Conservation (phyloP, 2,329 filamentous ascomycete species). For the Trichoderma atrobrunneum region DNA sequence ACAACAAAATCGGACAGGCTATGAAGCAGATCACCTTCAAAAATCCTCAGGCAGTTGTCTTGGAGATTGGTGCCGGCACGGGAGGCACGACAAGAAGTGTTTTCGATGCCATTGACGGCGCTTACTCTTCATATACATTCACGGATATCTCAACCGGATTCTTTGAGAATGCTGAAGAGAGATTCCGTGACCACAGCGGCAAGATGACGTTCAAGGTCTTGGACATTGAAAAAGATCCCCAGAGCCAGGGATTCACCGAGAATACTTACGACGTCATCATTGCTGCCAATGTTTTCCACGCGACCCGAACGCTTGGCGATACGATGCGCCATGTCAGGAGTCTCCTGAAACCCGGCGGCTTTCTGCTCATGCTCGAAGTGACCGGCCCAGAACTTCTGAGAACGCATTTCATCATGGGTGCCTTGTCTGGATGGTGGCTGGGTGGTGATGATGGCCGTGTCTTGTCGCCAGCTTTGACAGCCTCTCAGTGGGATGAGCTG, state of each 20-base stretch:
- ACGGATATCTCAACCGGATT: slow-evolving; percentile 38
- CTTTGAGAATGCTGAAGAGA: slow-evolving; percentile 33
- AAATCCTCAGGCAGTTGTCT: slow-evolving; percentile 22
- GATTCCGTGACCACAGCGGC: slow-evolving; percentile 23
- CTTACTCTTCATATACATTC: slow-evolving; percentile 26
- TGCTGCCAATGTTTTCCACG: slow-evolving; percentile 26
- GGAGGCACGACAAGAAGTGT: slow-evolving; percentile 30
- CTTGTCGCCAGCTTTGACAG: too few species aligned
- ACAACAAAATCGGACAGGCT: neutral
- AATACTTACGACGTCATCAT: slow-evolving; percentile 24
- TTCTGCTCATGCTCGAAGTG: too few species aligned
- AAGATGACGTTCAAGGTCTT: slow-evolving; percentile 26
- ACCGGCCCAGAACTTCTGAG: too few species aligned
- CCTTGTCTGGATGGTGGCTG: too few species aligned
- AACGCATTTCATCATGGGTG: too few species aligned
- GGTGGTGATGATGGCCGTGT: too few species aligned
- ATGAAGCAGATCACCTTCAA: slow-evolving; percentile 27
- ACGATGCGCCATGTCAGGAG: too few species aligned
- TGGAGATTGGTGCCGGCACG: slow-evolving; percentile 41
- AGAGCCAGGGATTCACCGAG: slow-evolving; percentile 18
- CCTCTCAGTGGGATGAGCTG: too few species aligned
- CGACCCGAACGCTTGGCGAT: neutral
- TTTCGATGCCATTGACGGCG: slow-evolving; percentile 2
- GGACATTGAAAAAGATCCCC: slow-evolving; percentile 21
- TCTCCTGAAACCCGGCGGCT: too few species aligned